Evolutionary conservation across 1,139 yeast genomes (phyloP), one percentile per base, ranked within the genome.

Genomic region (Saccharomyces hybrid): DNA sequence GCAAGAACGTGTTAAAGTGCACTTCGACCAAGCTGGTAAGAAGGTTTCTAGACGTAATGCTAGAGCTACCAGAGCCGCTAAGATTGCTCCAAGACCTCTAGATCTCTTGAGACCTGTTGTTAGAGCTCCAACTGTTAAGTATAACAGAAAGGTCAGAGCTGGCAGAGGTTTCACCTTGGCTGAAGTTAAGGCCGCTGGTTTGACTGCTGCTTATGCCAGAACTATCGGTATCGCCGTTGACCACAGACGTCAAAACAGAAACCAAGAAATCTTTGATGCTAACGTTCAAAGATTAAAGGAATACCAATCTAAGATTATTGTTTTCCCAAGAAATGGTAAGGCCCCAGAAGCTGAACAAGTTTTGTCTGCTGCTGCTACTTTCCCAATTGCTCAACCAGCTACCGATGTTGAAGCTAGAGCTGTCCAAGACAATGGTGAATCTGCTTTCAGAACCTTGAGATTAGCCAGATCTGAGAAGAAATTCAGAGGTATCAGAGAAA

Each of bases 191-290:
- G 97, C 97, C 76, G 98, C 89, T 75, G 96, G 96, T 73, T 83
- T 89, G 73, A 79, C 95, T 73, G 83, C 95, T 72, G 88, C 90
- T 77, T 88, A 89, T 81, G 99, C 99, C 74, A 89, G 96, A 85
- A 86, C 98, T 74, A 79, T 93, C 73, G 99, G 99, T 78, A 88
- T 93, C 73, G 88, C 99, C 70, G 99, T 93, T 73, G 99, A 93
- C 84, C 96, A 88, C 95, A 93, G 99, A 84, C 93, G 99, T 82
- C 95, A 87, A 77, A 95, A 93, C 96, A 90, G 88, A 82, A 85
- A 93, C 71, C 88, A 88, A 73, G 99, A 91, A 82, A 91, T 88
- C 71, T 88, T 90, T 71, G 95, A 91, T 75, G 80, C 83, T 73
- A 93, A 93, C 80, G 98, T 93, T 73, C 88, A 84, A 76, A 90